Evolutionary conservation across 1,284 basidiomycete genomes (phyloP).

Genomic region (Puccinia sorghi): DNA sequence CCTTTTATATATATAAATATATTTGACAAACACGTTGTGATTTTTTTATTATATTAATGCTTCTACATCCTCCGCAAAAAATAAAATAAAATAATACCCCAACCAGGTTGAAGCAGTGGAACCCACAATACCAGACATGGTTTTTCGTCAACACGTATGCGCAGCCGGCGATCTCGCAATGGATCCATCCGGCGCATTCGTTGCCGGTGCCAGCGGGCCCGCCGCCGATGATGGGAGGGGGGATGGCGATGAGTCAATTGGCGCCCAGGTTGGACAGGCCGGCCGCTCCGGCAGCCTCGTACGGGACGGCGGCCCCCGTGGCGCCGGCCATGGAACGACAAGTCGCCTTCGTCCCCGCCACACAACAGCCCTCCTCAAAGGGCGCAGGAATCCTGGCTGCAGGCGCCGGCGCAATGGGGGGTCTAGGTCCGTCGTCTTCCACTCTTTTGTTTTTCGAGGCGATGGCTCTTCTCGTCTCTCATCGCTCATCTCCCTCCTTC

Average conservation of each 20-base stretch:
- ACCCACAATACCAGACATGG: conserved; percentile 55
- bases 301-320: neutral
- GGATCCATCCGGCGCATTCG: conserved; percentile 54
- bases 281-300: too few relatives aligned
- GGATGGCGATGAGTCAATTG: neutral
- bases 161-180: conserved; percentile 56
- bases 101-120: conserved; percentile 57
- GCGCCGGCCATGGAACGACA: neutral
- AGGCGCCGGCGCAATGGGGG: conserved; percentile 29
- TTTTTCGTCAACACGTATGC: conserved; percentile 57
- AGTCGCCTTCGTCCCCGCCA: neutral
- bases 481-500: neutral
- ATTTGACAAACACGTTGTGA: too few relatives aligned
- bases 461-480: neutral
- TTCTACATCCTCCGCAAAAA: too few relatives aligned
- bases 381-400: conserved; percentile 19
- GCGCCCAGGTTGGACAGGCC: too few relatives aligned
- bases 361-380: neutral
- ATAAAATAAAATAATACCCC: too few relatives aligned
- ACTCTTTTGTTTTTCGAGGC: too few relatives aligned
- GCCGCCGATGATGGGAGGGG: neutral
- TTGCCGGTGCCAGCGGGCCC: conserved; percentile 9
- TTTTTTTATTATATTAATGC: too few relatives aligned
- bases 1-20: conserved; percentile 8
- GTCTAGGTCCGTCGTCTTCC: conserved; percentile 19